Conservation (phyloP, 768 basidiomycete species). For the Boletus reticulatus region DNA sequence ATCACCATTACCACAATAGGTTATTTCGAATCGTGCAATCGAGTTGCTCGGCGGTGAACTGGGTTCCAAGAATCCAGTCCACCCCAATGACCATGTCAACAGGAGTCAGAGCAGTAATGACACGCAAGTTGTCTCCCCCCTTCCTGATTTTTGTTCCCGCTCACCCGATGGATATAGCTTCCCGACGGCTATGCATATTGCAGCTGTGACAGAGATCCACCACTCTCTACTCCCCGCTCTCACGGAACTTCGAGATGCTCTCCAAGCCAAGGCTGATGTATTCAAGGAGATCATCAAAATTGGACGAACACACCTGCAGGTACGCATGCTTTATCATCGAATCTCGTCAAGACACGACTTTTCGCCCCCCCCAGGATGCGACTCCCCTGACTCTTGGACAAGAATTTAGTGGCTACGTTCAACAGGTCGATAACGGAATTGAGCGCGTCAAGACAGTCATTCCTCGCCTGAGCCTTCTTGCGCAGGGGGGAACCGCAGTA, state of each 20-base stretch:
- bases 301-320: conserved; percentile 94
- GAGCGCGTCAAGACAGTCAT: conserved; percentile 77
- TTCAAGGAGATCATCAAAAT: conserved; percentile 98
- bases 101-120: conserved; percentile 99
- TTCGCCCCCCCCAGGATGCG: conserved; percentile 64
- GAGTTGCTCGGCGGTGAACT: conserved; percentile 93
- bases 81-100: conserved; percentile 99
- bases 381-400: conserved; percentile 97
- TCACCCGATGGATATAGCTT: conserved; percentile 52
- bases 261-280: conserved; percentile 75
- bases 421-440: conserved; percentile 90
- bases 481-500: conserved; percentile 98
- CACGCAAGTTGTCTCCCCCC: conserved; percentile 56
- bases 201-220: conserved; percentile 87
- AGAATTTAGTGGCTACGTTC: conserved; percentile 98
- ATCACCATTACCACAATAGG: conserved; percentile 41
- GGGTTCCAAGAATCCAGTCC: conserved; percentile 95
- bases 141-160: neutral
- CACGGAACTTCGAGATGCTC: conserved; percentile 75
- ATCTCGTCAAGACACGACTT: neutral
- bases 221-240: conserved; percentile 82
- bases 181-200: conserved; percentile 99
- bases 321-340: conserved; percentile 17
- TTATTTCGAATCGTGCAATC: conserved; percentile 98
- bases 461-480: conserved; percentile 84